These are phyloP conservation scores for Leccinum insigne DNA, from an alignment of 1,284 basidiomycete species.

Conservation along the genomic window DNA sequence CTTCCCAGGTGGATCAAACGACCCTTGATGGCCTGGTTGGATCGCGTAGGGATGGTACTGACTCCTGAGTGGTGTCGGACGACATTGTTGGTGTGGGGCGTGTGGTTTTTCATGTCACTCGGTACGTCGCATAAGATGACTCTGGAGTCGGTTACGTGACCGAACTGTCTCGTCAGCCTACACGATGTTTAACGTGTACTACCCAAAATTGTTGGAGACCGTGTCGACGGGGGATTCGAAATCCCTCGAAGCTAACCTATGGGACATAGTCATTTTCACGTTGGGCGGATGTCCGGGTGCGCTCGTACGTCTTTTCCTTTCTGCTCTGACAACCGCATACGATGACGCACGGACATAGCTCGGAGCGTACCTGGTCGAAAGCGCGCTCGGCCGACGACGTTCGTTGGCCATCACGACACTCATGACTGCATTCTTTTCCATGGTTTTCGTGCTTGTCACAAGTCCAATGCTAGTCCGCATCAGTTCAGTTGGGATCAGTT, in stretches of 20 bases:
- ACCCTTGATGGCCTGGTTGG: conserved; percentile 66
- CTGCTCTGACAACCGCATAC: conserved; percentile 6
- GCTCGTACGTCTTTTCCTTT: conserved; percentile 50
- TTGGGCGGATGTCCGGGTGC: conserved; percentile 88
- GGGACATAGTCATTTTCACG: conserved; percentile 83
- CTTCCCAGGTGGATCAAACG: conserved; percentile 49
- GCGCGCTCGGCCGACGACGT: conserved; percentile 71
- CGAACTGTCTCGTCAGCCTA: conserved; percentile 51
- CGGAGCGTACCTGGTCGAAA: conserved; percentile 89
- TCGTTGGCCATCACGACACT: conserved; percentile 84
- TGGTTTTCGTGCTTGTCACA: conserved; percentile 68
- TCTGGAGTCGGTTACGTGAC: background rate
- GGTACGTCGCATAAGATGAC: conserved; percentile 47
- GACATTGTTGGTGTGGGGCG: conserved; percentile 82
- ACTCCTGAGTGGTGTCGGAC: conserved; percentile 81
- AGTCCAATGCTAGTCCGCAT: conserved; percentile 66
- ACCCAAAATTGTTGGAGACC: conserved; percentile 88
- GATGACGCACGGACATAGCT: conserved; percentile 46
- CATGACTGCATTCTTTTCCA: conserved; percentile 78
- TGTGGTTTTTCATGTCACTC: conserved; percentile 82
- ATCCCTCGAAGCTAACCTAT: conserved; percentile 65
- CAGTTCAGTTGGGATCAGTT: conserved; percentile 79
- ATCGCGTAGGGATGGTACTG: conserved; percentile 76
- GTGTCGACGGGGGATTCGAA: conserved; percentile 37
- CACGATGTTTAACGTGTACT: conserved; percentile 97